A percentile compares a stretch with the other conserved stretches of the same genome.
Evolutionary conservation across 306 rosid species (phyloP).

Genomic region (Castanea mollissima): DNA sequence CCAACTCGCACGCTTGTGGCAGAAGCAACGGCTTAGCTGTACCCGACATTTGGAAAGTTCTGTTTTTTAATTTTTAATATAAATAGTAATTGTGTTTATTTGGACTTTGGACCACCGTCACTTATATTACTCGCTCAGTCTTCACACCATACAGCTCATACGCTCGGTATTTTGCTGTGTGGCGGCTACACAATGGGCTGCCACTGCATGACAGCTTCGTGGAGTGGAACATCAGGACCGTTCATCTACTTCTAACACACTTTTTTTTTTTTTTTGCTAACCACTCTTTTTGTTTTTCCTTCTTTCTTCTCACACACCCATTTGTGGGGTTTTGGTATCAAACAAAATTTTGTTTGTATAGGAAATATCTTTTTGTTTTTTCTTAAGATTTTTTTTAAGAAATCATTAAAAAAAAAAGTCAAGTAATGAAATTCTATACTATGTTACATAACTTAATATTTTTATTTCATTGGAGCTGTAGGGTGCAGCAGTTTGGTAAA

Average conservation of each 20-base stretch:
- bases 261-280: neutral
- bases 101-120: slow-evolving; percentile 65
- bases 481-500: too few species aligned
- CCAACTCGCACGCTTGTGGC: slow-evolving; percentile 38
- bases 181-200: slow-evolving; percentile 24
- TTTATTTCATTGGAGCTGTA: too few species aligned
- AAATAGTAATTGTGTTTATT: slow-evolving; percentile 2
- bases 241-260: neutral
- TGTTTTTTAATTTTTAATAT: neutral
- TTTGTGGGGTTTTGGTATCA: too few species aligned
- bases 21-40: slow-evolving; percentile 69
- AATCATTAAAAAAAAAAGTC: too few species aligned
- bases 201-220: neutral
- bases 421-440: too few species aligned
- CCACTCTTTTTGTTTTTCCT: neutral
- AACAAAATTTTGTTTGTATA: too few species aligned
- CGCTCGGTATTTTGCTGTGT: slow-evolving; percentile 28
- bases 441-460: too few species aligned
- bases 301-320: too few species aligned
- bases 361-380: too few species aligned
- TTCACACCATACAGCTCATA: slow-evolving; percentile 51
- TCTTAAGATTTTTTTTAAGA: too few species aligned
- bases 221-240: neutral
- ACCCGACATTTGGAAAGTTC: slow-evolving; percentile 37
- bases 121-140: neutral